These are phyloP conservation scores for Neobulgaria alba DNA, from an alignment of 2,329 filamentous ascomycete genomes.

Conservation along the genomic window DNA sequence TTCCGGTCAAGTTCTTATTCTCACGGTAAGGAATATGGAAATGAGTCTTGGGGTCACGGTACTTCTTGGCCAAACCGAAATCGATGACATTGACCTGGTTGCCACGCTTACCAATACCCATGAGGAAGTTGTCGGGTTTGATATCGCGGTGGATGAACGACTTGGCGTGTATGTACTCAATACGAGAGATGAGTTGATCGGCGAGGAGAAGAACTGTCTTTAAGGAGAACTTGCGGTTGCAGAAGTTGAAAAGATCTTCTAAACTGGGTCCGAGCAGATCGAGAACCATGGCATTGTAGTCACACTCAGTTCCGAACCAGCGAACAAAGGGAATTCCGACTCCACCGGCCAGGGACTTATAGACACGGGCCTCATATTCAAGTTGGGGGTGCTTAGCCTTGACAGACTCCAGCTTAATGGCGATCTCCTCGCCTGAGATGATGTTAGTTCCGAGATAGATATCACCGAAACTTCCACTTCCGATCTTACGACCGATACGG, in stretches of 20 bases:
- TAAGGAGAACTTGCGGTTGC: slow-evolving; percentile 98
- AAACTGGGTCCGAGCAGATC: slow-evolving; percentile 91
- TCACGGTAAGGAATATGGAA: slow-evolving; percentile 99
- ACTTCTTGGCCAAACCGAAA: slow-evolving; percentile 99
- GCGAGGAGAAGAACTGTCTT: slow-evolving; percentile 96
- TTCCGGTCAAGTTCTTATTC: slow-evolving; percentile 99
- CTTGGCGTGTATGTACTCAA: slow-evolving; percentile 99
- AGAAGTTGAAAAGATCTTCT: slow-evolving; percentile 99
- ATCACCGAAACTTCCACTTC: slow-evolving; percentile 93
- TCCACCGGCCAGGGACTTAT: slow-evolving; percentile 82
- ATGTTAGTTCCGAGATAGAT: slow-evolving; percentile 99
- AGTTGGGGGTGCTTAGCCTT: slow-evolving; percentile 99
- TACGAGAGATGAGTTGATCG: slow-evolving; percentile 96
- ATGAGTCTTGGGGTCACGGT: slow-evolving; percentile 98
- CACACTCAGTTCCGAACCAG: slow-evolving; percentile 99
- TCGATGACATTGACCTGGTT: slow-evolving; percentile 99
- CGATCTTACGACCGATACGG: slow-evolving; percentile 98
- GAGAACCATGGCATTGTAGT: slow-evolving; percentile 99
- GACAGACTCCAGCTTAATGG: slow-evolving; percentile 98
- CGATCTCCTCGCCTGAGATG: slow-evolving; percentile 98
- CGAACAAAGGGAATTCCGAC: slow-evolving; percentile 98
- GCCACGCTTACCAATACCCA: slow-evolving; percentile 97
- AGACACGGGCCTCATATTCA: slow-evolving; percentile 96
- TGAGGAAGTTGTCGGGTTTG: slow-evolving; percentile 99
- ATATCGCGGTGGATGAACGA: slow-evolving; percentile 99